These are phyloP conservation scores for Boletus sp. DNA, from an alignment of 1,284 basidiomycete species.

Conservation along the genomic window DNA sequence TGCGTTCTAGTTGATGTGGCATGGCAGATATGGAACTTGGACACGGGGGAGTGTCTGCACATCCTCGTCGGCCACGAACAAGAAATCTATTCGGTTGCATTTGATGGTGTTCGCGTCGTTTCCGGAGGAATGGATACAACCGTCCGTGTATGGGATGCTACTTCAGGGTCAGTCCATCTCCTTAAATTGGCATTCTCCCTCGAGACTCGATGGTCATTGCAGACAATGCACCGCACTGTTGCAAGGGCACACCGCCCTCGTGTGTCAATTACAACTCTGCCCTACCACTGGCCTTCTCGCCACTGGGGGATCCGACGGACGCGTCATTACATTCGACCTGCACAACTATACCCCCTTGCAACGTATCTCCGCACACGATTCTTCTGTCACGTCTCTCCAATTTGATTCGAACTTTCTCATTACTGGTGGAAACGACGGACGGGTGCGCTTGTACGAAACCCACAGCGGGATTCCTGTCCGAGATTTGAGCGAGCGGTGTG, in stretches of 20 bases:
- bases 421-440: conserved; percentile 87
- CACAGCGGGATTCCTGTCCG: conserved; percentile 67
- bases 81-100: conserved; percentile 92
- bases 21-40: conserved; percentile 74
- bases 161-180: conserved; percentile 55
- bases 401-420: conserved; percentile 80
- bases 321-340: conserved; percentile 87
- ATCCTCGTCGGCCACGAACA: conserved; percentile 86
- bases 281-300: conserved; percentile 51
- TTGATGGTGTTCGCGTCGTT: conserved; percentile 82
- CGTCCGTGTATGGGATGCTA: conserved; percentile 84
- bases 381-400: conserved; percentile 87
- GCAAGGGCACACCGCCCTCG: conserved; percentile 91
- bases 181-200: neutral
- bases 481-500: conserved; percentile 71
- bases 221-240: conserved; percentile 83
- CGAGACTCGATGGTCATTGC: conserved; percentile 20
- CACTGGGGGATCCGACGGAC: conserved; percentile 92
- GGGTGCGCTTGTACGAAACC: conserved; percentile 84
- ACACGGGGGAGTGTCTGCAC: conserved; percentile 82
- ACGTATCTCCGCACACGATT: conserved; percentile 80
- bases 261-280: conserved; percentile 87
- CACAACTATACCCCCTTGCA: conserved; percentile 45
- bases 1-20: neutral
- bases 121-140: conserved; percentile 91